Evolutionary conservation across 352 stramenopile species (phyloP), one percentile per base, ranked within the genome.

Genomic region (Phytophthora macrochlamydospora): DNA sequence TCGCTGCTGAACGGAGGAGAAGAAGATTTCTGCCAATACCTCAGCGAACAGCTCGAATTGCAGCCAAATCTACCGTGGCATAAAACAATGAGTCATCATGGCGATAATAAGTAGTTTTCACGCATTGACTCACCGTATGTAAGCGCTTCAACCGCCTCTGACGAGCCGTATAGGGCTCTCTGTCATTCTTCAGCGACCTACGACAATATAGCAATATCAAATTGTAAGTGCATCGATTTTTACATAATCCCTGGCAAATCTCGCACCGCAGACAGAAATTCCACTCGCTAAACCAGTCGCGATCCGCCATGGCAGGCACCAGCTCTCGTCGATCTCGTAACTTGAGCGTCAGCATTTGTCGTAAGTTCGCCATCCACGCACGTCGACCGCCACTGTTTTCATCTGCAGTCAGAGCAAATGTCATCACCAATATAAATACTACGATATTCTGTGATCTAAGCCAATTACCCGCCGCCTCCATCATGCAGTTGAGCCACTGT

Each of bases 211-310:
- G 18, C 18, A 24, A 24, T 24, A 0, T 24, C 18, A 24, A 0
- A 0, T 24, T 24, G 18, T 24, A 24, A 24, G 18, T 24, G 18
- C 18, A 45, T 0, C 28, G 28, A 13, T n/a, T 42, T 35, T 11
- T 28, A 13, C 24, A 51, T 7, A 12, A 18, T 45, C 9, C 49
- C 59, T 24, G n/a, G 12, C 6, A 38, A 12, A 44, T 14, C 5
- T 18, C 73, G 54, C 55, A 87, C 78, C 76, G 74, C 13, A 91
- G 55, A 61, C 85, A 94, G 42, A 89, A 91, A 28, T 83, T 82
- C 87, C 87, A 95, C 61, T 95, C 87, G 29, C 73, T 89, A 50
- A 88, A 77, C 87, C 87, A 95, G 62, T 95, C 87, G 13, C 87
- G 71, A 9, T 91, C 72, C 11, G 76, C 74, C 79, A 95, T 91